Percentiles rank a stretch among this genome's conserved stretches.
Evolutionary conservation across 768 basidiomycete species (phyloP).

Genomic region (Suillus decipiens): DNA sequence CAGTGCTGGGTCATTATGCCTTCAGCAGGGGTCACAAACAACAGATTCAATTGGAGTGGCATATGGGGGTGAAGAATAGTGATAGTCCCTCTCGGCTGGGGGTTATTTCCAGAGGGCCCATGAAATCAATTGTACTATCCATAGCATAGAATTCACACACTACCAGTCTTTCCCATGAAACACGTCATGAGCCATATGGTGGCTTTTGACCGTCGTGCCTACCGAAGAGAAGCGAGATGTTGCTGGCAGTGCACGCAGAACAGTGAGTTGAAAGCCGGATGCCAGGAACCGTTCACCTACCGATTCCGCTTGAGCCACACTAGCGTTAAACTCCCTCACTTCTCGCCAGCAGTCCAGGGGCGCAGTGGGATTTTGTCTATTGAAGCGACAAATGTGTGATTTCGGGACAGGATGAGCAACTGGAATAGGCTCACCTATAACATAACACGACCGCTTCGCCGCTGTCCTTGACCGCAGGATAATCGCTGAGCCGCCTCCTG

Average conservation of each 20-base stretch:
- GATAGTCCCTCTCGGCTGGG: not conserved
- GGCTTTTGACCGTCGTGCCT: slow-evolving; percentile 10
- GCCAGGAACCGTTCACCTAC: slow-evolving; percentile 37
- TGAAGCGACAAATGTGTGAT: slow-evolving; percentile 5
- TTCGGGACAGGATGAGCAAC: slow-evolving; percentile 4
- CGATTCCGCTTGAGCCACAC: slow-evolving; percentile 69
- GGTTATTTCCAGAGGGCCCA: not conserved
- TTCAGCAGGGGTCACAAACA: slow-evolving; percentile 18
- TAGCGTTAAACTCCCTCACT: slow-evolving; percentile 67
- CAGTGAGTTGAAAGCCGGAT: slow-evolving; percentile 2
- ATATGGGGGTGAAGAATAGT: slow-evolving; percentile 28
- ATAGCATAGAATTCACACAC: not conserved
- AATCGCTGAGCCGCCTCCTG: slow-evolving; percentile 53
- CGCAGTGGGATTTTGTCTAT: slow-evolving; percentile 44
- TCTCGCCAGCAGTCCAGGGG: slow-evolving; percentile 77
- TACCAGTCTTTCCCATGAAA: not conserved
- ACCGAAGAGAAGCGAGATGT: slow-evolving; percentile 62
- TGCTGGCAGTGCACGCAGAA: slow-evolving; percentile 39
- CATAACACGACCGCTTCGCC: slow-evolving; percentile 69
- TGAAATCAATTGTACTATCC: not conserved
- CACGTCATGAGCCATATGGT: not conserved
- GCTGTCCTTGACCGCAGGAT: slow-evolving; percentile 55
- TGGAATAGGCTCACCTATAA: slow-evolving; percentile 56
- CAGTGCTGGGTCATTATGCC: slow-evolving; percentile 27
- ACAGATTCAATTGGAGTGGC: slow-evolving; percentile 24